Conservation (phyloP, 345 rosid genomes). For the Ceriops tagal region DNA sequence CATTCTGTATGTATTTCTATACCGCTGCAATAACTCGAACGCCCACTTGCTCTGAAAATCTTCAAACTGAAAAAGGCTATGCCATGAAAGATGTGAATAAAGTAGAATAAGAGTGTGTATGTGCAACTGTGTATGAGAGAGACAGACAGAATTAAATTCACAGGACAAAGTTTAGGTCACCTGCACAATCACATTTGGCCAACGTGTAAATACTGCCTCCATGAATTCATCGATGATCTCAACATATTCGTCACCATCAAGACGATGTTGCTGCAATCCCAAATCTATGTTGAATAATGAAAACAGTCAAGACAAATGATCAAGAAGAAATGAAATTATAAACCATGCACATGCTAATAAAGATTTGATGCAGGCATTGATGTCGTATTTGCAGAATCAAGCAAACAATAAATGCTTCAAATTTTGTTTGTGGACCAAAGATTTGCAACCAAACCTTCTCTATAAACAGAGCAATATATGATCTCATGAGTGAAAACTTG, state of each 20-base stretch:
- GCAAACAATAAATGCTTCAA: neutral
- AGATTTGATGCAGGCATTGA: neutral
- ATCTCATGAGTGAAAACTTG: too few relatives aligned
- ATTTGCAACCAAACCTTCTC: neutral
- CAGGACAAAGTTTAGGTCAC: constrained; percentile 29
- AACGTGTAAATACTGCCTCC: constrained; percentile 97
- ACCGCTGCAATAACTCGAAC: constrained; percentile 88
- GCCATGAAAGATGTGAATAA: constrained; percentile 8
- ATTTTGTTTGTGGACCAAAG: neutral
- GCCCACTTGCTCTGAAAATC: constrained; percentile 99
- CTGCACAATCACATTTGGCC: constrained; percentile 99
- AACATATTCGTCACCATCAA: constrained; percentile 75
- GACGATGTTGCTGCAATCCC: constrained; percentile 89
- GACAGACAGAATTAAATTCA: neutral
- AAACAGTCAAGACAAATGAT: neutral
- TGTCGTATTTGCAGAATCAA: too few relatives aligned
- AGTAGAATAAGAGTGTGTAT: neutral
- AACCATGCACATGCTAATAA: constrained; percentile 5
- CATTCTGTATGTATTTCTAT: constrained; percentile 78
- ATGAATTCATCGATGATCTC: constrained; percentile 85
- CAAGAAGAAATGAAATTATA: neutral
- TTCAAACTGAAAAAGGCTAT: constrained; percentile 64
- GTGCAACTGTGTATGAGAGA: too few relatives aligned
- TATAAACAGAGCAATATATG: neutral
- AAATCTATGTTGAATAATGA: constrained; percentile 45